phyloP scores from a whole-genome alignment of 352 stramenopile species.

The Pythium aristosporum region DNA sequence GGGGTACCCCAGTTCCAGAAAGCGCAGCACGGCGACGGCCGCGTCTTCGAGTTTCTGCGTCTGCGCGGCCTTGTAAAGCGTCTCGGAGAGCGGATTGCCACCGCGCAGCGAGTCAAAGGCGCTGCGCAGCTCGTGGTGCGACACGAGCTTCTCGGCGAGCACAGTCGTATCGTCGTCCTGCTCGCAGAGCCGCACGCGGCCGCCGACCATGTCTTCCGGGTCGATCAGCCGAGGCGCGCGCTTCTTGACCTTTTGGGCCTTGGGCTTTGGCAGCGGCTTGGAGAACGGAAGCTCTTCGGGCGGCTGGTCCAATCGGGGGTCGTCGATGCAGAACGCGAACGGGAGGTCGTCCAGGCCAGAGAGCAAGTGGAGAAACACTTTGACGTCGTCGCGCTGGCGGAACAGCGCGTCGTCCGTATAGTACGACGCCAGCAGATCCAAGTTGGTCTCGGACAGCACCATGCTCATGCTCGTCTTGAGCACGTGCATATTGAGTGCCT shows the following conservation, averaged over 20 bases:
- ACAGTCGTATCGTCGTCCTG: conserved; percentile 63
- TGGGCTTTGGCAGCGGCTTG: conserved; percentile 48
- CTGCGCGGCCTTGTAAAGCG: conserved; percentile 52
- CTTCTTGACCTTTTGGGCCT: conserved; percentile 49
- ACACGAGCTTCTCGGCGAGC: conserved; percentile 72
- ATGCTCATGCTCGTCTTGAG: conserved; percentile 67
- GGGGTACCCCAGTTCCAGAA: conserved; percentile 82
- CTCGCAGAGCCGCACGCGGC: conserved; percentile 66
- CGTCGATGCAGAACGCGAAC: conserved; percentile 84
- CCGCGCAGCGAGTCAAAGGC: conserved; percentile 74
- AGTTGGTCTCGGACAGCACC: conserved; percentile 68
- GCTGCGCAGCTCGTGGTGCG: conserved; percentile 66
- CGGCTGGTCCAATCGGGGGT: conserved; percentile 56
- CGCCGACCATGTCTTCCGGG: conserved; percentile 79
- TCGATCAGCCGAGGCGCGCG: conserved; percentile 74
- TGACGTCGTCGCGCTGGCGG: conserved; percentile 73
- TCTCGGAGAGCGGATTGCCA: conserved; percentile 75
- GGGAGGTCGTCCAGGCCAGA: conserved; percentile 58
- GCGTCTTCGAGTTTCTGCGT: conserved; percentile 74
- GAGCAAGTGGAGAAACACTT: conserved; percentile 72
- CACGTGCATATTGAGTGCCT: conserved; percentile 84
- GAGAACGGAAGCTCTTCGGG: conserved; percentile 77
- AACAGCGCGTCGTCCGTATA: conserved; percentile 81
- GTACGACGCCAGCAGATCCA: conserved; percentile 76
- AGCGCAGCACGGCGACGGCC: conserved; percentile 65